These are phyloP conservation scores for Galerina marginata DNA, from an alignment of 768 basidiomycete genomes.

Conservation along the genomic window DNA sequence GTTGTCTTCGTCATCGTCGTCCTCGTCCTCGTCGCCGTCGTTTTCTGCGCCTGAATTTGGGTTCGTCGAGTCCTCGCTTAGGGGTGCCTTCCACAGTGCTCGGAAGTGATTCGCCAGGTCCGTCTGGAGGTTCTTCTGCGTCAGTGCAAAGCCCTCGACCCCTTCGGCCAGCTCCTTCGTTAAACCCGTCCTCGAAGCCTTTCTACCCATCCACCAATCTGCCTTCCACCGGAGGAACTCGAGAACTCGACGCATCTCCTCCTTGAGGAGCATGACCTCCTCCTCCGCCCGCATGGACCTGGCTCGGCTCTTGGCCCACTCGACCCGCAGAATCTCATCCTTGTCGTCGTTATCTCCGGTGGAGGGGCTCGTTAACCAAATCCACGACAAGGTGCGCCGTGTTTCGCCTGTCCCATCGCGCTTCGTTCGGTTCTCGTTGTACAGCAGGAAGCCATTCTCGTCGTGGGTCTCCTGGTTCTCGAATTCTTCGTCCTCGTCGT, in stretches of 20 bases:
- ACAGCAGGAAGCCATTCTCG: neutral
- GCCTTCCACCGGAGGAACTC: constrained; percentile 15
- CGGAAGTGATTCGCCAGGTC: constrained; percentile 21
- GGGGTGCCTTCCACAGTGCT: constrained; percentile 3
- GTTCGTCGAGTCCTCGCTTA: neutral
- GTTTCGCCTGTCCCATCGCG: constrained; percentile 21
- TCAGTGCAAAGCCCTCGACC: constrained; percentile 2
- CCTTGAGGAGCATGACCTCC: constrained; percentile 17
- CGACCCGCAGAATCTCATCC: constrained; percentile 5
- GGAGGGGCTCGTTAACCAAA: constrained; percentile 10
- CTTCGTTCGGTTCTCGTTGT: neutral
- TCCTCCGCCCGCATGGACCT: constrained; percentile 16
- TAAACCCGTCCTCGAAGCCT: neutral
- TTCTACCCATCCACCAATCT: neutral
- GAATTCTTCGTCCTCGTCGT: neutral
- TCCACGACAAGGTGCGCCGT: constrained; percentile 22
- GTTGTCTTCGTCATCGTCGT: neutral
- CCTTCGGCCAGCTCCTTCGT: constrained; percentile 8
- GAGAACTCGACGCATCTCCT: constrained; percentile 19
- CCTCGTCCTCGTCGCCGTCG: neutral
- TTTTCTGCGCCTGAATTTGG: neutral
- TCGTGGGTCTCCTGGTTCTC: neutral
- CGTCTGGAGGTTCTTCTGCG: constrained; percentile 8
- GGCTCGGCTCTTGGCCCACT: constrained; percentile 19
- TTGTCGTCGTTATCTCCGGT: neutral